These are phyloP conservation scores for Cladosporium halotolerans DNA, from an alignment of 2,329 filamentous ascomycete genomes.

Conservation along the genomic window DNA sequence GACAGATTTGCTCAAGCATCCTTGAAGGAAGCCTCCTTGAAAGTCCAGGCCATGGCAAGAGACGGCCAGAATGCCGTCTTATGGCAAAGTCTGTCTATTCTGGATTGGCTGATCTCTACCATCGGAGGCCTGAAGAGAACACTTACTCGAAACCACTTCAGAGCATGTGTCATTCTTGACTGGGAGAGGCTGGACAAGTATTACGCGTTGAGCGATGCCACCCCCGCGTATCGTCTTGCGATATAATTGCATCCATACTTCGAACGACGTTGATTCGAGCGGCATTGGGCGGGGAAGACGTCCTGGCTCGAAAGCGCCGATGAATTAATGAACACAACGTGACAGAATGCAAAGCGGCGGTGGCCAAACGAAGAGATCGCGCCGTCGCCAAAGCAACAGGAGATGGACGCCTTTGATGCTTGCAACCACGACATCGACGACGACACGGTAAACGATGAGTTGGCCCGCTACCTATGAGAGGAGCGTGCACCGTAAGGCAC, in stretches of 20 bases:
- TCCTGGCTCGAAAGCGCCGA: slow-evolving; percentile 1
- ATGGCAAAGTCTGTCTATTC: background rate
- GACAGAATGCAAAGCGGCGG: slow-evolving; percentile 6
- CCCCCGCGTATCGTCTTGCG: background rate
- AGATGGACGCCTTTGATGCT: slow-evolving; percentile 11
- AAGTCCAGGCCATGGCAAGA: background rate
- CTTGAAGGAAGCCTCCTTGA: background rate
- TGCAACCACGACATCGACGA: background rate
- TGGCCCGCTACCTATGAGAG: slow-evolving; percentile 10
- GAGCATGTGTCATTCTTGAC: background rate
- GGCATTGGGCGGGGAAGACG: background rate
- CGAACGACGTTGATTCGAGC: background rate
- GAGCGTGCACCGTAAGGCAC: slow-evolving; percentile 5
- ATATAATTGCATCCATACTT: background rate
- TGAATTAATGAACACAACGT: slow-evolving; percentile 1
- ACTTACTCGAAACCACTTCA: background rate
- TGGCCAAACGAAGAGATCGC: background rate
- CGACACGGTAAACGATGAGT: background rate
- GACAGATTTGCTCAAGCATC: background rate
- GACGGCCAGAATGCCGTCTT: background rate
- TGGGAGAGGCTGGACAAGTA: slow-evolving; percentile 4
- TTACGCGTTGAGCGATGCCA: background rate
- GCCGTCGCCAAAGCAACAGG: background rate
- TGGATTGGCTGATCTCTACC: background rate
- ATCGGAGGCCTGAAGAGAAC: background rate